A percentile compares a stretch with the other conserved stretches of the same genome.
phyloP scores from a whole-genome alignment of 768 basidiomycete genomes.

The Pleurotus sapidus region DNA sequence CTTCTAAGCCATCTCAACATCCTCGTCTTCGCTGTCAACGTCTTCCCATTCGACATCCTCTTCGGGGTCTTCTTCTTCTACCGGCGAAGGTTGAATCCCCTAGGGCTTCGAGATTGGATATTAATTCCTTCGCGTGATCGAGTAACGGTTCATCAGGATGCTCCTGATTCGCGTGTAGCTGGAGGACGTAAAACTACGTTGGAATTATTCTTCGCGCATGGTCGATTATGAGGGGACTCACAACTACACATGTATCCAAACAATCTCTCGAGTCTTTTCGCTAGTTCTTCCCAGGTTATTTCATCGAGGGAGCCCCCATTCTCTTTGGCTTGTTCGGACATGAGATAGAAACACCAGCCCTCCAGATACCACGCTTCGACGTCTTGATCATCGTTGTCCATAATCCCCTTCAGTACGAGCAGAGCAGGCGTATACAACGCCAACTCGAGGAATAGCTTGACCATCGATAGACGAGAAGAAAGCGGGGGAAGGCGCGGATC shows the following conservation, averaged over 20 bases:
- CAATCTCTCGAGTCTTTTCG: slow-evolving; percentile 74
- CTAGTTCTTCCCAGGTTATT: slow-evolving; percentile 74
- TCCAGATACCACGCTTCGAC: slow-evolving; percentile 94
- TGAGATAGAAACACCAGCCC: slow-evolving; percentile 90
- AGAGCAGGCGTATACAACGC: slow-evolving; percentile 68
- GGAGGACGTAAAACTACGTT: slow-evolving; percentile 7
- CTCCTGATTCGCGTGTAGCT: slow-evolving; percentile 72
- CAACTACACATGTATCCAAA: slow-evolving; percentile 79
- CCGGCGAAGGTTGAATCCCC: slow-evolving; percentile 62
- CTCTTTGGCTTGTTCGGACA: slow-evolving; percentile 70
- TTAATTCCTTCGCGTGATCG: slow-evolving; percentile 73
- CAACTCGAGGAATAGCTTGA: slow-evolving; percentile 83
- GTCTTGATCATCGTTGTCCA: slow-evolving; percentile 79
- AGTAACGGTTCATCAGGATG: slow-evolving; percentile 76
- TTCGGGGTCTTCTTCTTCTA: slow-evolving; percentile 55
- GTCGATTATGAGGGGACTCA: slow-evolving; percentile 30
- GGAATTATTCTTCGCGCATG: background rate
- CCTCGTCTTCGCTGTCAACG: slow-evolving; percentile 54
- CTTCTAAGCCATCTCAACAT: slow-evolving; percentile 43
- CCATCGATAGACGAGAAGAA: slow-evolving; percentile 66
- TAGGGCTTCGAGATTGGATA: slow-evolving; percentile 61
- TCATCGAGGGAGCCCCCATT: slow-evolving; percentile 39
- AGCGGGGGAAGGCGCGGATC: slow-evolving; percentile 69
- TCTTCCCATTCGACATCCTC: slow-evolving; percentile 60
- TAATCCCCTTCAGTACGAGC: slow-evolving; percentile 72